phyloP scores from a whole-genome alignment of 1,284 basidiomycete genomes.

The Rhodotorula sp. region DNA sequence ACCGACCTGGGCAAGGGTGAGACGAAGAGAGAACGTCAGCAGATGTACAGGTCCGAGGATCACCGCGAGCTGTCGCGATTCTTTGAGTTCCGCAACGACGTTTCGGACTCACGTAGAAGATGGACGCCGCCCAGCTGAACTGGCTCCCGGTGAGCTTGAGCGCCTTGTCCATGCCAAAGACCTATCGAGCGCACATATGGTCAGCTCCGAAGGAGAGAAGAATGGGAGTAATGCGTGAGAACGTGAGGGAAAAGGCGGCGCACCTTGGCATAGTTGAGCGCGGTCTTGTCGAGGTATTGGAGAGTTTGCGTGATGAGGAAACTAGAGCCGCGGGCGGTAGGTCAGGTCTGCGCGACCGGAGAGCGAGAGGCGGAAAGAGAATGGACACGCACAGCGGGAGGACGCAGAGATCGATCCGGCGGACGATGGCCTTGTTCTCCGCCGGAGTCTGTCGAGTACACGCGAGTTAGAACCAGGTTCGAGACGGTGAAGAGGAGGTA shows the following conservation, averaged over 20 bases:
- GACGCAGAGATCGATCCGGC: constrained; percentile 47
- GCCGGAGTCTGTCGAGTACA: constrained; percentile 43
- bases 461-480: background rate
- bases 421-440: constrained; percentile 47
- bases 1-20: constrained; percentile 17
- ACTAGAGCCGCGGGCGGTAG: background rate
- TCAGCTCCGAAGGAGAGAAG: background rate
- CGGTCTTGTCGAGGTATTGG: constrained; percentile 48
- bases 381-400: constrained; percentile 46
- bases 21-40: too few relatives aligned
- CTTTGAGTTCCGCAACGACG: too few relatives aligned
- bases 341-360: background rate
- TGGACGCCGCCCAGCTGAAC: constrained; percentile 44
- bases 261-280: constrained; percentile 48
- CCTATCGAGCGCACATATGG: background rate
- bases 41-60: too few relatives aligned
- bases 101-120: constrained; percentile 39
- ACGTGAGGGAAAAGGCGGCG: background rate
- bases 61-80: too few relatives aligned
- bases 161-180: constrained; percentile 49
- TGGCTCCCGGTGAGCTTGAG: constrained; percentile 47
- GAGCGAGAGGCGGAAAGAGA: background rate
- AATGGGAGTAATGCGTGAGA: background rate
- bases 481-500: too few relatives aligned
- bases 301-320: constrained; percentile 45